Evolutionary conservation across 2,329 filamentous ascomycete genomes (phyloP).

Genomic region (Aspergillus fijiensis): DNA sequence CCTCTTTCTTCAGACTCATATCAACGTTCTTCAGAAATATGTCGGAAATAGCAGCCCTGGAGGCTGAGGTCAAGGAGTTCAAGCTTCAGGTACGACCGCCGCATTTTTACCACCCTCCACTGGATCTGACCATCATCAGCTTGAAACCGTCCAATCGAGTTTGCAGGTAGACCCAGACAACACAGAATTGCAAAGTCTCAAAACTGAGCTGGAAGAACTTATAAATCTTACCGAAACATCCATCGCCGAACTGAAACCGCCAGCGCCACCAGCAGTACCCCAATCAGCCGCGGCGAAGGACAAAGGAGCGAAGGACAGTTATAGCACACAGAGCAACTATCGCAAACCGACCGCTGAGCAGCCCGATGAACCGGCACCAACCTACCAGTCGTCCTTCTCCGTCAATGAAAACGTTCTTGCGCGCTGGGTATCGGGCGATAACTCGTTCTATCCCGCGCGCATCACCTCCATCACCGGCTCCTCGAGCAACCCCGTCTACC

Average conservation of each 20-base stretch:
- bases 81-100: conserved; percentile 37
- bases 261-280: conserved; percentile 49
- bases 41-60: conserved; percentile 45
- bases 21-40: conserved; percentile 25
- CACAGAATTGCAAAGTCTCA: conserved; percentile 72
- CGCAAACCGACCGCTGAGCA: conserved; percentile 44
- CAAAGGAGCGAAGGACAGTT: conserved; percentile 81
- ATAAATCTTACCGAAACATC: conserved; percentile 76
- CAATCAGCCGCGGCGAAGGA: conserved; percentile 57
- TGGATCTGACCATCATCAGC: conserved; percentile 49
- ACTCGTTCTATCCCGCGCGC: conserved; percentile 83
- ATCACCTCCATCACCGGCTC: conserved; percentile 94
- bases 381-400: conserved; percentile 62
- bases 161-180: conserved; percentile 80
- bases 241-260: conserved; percentile 75
- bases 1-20: not conserved
- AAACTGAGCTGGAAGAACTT: conserved; percentile 77
- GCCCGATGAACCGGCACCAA: conserved; percentile 49
- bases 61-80: conserved; percentile 59
- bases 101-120: not conserved
- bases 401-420: conserved; percentile 90
- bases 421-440: conserved; percentile 87
- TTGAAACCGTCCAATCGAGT: conserved; percentile 73
- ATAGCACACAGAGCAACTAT: conserved; percentile 67
- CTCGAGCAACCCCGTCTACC: conserved; percentile 84